A percentile compares a stretch with the other conserved stretches of the same genome.
Evolutionary conservation across 495 filamentous ascomycete species (phyloP).

Genomic region (Clavariopsis aquatica): DNA sequence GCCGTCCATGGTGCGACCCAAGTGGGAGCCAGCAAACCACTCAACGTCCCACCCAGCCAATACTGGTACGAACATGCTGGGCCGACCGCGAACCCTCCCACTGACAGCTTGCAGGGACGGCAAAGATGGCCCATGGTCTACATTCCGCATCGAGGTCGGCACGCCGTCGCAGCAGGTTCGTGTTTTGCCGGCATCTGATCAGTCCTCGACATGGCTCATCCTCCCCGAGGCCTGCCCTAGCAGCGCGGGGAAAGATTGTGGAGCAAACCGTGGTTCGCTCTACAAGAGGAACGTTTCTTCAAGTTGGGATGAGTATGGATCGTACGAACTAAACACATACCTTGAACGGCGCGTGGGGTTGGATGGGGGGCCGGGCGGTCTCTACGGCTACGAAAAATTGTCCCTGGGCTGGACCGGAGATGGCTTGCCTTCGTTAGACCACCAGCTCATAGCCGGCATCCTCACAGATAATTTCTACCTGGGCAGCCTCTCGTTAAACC

Average conservation of each 20-base stretch:
- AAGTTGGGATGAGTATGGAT: slow-evolving; percentile 49
- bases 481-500: slow-evolving; percentile 42
- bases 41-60: slow-evolving; percentile 32
- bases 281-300: slow-evolving; percentile 54
- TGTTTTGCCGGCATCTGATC: slow-evolving; percentile 30
- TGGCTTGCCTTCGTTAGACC: slow-evolving; percentile 34
- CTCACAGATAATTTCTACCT: slow-evolving; percentile 41
- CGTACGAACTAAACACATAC: slow-evolving; percentile 36
- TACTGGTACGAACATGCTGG: slow-evolving; percentile 22
- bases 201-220: slow-evolving; percentile 25
- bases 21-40: slow-evolving; percentile 20
- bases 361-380: slow-evolving; percentile 35
- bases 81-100: not conserved
- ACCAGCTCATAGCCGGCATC: slow-evolving; percentile 41
- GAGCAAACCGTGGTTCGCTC: slow-evolving; percentile 49
- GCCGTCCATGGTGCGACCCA: not conserved
- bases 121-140: slow-evolving; percentile 37
- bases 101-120: slow-evolving; percentile 28
- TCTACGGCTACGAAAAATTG: slow-evolving; percentile 43
- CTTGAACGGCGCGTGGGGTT: slow-evolving; percentile 37
- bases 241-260: slow-evolving; percentile 44
- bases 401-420: slow-evolving; percentile 39
- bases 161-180: slow-evolving; percentile 32
- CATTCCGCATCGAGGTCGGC: slow-evolving; percentile 37
- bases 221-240: slow-evolving; percentile 45